phyloP scores from a whole-genome alignment of 805 yeast species.

The Candida adriatica region DNA sequence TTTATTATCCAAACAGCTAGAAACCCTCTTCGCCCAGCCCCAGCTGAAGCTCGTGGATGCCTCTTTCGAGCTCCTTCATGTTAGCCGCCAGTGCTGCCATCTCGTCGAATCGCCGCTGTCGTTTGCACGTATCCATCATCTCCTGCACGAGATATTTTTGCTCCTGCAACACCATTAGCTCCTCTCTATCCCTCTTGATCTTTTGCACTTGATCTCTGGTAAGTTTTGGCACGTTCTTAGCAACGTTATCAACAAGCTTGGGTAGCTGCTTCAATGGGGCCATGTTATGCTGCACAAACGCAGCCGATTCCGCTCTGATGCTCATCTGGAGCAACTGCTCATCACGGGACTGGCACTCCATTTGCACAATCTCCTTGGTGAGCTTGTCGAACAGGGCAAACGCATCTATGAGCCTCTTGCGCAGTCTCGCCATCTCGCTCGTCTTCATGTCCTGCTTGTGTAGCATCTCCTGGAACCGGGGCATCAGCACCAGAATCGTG shows the following conservation, averaged over 20 bases:
- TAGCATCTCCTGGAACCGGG: slow-evolving; percentile 36
- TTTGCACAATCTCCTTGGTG: slow-evolving; percentile 35
- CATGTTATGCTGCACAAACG: slow-evolving; percentile 62
- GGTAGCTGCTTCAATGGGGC: slow-evolving; percentile 59
- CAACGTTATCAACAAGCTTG: slow-evolving; percentile 27
- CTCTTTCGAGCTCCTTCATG: slow-evolving; percentile 24
- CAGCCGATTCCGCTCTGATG: slow-evolving; percentile 48
- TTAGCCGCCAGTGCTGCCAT: slow-evolving; percentile 52
- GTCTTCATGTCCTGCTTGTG: slow-evolving; percentile 27
- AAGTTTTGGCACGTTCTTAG: slow-evolving; percentile 10
- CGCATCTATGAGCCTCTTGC: slow-evolving; percentile 40
- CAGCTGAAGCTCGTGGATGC: slow-evolving; percentile 20
- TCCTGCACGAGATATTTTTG: slow-evolving; percentile 68
- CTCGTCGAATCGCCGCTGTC: slow-evolving; percentile 72
- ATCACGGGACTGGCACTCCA: slow-evolving; percentile 30
- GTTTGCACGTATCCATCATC: slow-evolving; percentile 55
- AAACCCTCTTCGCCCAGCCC: slow-evolving; percentile 53
- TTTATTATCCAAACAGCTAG: too few species aligned
- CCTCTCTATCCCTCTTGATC: slow-evolving; percentile 57
- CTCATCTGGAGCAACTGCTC: slow-evolving; percentile 44
- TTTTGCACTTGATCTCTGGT: slow-evolving; percentile 40
- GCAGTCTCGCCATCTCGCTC: slow-evolving; percentile 32
- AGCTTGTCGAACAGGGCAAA: slow-evolving; percentile 45
- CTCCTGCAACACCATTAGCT: slow-evolving; percentile 80
- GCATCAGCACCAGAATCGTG: slow-evolving; percentile 33